Evolutionary conservation across 2,329 filamentous ascomycete species (phyloP), one percentile per base, ranked within the genome.

Genomic region (Ophiosphaerella herpotricha): DNA sequence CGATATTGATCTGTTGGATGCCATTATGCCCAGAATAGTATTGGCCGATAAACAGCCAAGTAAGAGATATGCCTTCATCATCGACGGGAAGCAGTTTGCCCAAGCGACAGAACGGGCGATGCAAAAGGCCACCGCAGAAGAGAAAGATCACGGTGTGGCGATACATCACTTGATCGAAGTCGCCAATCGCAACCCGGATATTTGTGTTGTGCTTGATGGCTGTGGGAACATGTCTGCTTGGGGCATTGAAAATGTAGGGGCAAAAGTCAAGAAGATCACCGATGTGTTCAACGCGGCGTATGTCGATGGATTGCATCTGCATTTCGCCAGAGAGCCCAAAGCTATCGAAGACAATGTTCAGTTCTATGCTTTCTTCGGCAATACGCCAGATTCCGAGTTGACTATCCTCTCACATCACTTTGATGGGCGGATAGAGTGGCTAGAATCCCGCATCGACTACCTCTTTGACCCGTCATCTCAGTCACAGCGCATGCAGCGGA

Each of bases 261-360:
- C 84, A 61, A 90, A 87, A 65, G 78, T 80, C 29, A 84, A 83
- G 58, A 84, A 83, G 51, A 79, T 82, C 4, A 80, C 85, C 24
- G 85, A 86, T 54, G 83, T 93, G n/a, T 95, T 94, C 77, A 94
- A 91, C 66, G 86, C 97, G 60, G 85, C 90, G 1, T 89, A 95
- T 64, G 83, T 92, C 23, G 84, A 89, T 63, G 81, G 81, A 2
- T 59, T 87, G 48, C 69, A 64, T 53, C 50, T 75, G 24, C 70
- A 74, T 46, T 75, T 77, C 48, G 65, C 70, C 13, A 67, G 66
- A 21, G 55, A 64, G 16, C 62, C 64, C 1, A 58, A 57, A n/a
- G 51, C 59, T 2, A 40, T 69, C 2, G 68, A 75, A 47, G 79
- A 83, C 57, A 83, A 93, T 68, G 82, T 86, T 11, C 88, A 90